These are phyloP conservation scores for Coemansia sp. DNA, from an alignment of 192 early-diverging fungal genomes.

Conservation along the genomic window DNA sequence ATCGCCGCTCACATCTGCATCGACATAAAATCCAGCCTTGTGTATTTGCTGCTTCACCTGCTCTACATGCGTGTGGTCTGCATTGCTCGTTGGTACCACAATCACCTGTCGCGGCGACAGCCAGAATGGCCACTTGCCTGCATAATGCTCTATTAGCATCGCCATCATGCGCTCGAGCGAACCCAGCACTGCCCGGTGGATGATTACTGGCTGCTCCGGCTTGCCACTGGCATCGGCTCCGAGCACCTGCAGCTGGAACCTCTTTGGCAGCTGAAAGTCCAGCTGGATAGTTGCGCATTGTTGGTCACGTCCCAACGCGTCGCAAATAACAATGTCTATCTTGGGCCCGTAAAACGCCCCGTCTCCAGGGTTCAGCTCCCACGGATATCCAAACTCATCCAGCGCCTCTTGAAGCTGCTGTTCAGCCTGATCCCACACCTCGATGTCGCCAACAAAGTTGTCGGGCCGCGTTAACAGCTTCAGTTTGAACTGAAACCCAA, in stretches of 20 bases:
- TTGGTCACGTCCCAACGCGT: conserved; percentile 84
- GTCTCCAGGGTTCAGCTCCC: conserved; percentile 92
- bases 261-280: conserved; percentile 95
- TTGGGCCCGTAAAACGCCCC: conserved; percentile 99
- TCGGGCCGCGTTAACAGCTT: conserved; percentile 95
- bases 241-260: conserved; percentile 83
- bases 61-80: conserved; percentile 74
- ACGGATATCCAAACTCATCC: conserved; percentile 72
- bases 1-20: conserved; percentile 78
- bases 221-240: conserved; percentile 52
- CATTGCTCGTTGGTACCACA: conserved; percentile 82
- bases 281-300: conserved; percentile 99
- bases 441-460: conserved; percentile 85
- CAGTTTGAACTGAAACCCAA: conserved; percentile 89
- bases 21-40: conserved; percentile 77
- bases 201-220: conserved; percentile 88
- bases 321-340: conserved; percentile 94
- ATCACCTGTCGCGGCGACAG: conserved; percentile 89
- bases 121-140: conserved; percentile 98
- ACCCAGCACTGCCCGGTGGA: conserved; percentile 95
- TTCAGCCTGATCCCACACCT: conserved; percentile 92
- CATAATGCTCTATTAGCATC: conserved; percentile 93
- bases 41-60: conserved; percentile 67
- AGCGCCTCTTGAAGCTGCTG: conserved; percentile 91
- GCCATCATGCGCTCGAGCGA: conserved; percentile 92